Conservation (phyloP, 139 green algal genomes). For the Closterium sp. region DNA sequence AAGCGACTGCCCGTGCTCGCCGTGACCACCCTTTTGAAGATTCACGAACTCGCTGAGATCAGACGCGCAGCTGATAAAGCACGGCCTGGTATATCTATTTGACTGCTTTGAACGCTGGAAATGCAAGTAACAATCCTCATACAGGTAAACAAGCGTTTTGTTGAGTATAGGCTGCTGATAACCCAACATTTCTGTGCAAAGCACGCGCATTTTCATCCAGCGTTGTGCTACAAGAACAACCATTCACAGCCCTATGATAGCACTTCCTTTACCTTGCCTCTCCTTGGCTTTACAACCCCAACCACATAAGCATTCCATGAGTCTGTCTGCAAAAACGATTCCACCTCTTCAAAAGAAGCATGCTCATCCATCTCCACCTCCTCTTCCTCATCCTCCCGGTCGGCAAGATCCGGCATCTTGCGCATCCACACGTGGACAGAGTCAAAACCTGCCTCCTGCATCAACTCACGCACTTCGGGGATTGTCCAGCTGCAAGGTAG, state of each 20-base stretch:
- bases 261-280: background rate
- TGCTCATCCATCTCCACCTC: constrained; percentile 29
- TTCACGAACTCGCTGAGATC: too few relatives aligned
- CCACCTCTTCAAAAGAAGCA: background rate
- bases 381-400: constrained; percentile 22
- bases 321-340: constrained; percentile 25
- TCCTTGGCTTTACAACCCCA: background rate
- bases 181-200: too few relatives aligned
- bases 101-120: too few relatives aligned
- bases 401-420: constrained; percentile 34
- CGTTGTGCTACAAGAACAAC: too few relatives aligned
- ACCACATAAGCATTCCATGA: constrained; percentile 39
- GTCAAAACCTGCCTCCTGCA: constrained; percentile 24
- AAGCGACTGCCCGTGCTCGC: too few relatives aligned
- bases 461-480: constrained; percentile 31
- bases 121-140: too few relatives aligned
- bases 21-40: too few relatives aligned
- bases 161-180: too few relatives aligned
- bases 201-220: too few relatives aligned
- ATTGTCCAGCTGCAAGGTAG: constrained; percentile 34
- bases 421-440: constrained; percentile 37
- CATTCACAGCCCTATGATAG: background rate
- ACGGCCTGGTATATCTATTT: too few relatives aligned
- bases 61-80: too few relatives aligned
- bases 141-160: too few relatives aligned